These are phyloP conservation scores for Berkeleyomyces basicola DNA, from an alignment of 2,329 filamentous ascomycete species.

Conservation along the genomic window DNA sequence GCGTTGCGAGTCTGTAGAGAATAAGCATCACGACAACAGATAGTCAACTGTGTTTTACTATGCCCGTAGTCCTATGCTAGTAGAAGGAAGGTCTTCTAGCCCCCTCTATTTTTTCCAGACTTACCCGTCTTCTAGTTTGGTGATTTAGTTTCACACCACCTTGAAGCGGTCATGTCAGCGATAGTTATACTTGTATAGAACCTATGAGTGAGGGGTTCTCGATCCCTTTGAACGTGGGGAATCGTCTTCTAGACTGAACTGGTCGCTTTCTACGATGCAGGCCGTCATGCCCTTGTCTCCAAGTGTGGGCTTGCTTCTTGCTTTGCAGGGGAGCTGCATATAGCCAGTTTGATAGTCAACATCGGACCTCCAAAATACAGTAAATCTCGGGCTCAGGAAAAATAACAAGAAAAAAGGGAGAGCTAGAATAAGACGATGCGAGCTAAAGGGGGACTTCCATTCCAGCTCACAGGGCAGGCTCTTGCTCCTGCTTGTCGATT, in stretches of 20 bases:
- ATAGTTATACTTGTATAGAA: neutral
- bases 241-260: neutral
- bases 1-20: no score
- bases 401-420: no score
- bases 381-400: no score
- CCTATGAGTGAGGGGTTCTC: neutral
- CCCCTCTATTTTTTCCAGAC: neutral
- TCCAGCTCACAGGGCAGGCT: neutral
- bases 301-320: no score
- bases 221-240: neutral
- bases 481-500: neutral
- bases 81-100: neutral
- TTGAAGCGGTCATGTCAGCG: neutral
- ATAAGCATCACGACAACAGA: no score
- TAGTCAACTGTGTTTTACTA: no score
- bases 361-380: no score
- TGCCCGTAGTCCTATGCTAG: no score
- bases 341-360: neutral
- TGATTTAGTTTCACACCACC: neutral
- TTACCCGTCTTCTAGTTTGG: neutral
- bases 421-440: neutral
- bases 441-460: neutral
- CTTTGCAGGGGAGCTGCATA: neutral
- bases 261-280: neutral
- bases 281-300: neutral